A percentile compares a stretch with the other conserved stretches of the same genome.
phyloP scores from a whole-genome alignment of 176 grass and related monocot genomes.

The Miscanthus lutarioriparius region DNA sequence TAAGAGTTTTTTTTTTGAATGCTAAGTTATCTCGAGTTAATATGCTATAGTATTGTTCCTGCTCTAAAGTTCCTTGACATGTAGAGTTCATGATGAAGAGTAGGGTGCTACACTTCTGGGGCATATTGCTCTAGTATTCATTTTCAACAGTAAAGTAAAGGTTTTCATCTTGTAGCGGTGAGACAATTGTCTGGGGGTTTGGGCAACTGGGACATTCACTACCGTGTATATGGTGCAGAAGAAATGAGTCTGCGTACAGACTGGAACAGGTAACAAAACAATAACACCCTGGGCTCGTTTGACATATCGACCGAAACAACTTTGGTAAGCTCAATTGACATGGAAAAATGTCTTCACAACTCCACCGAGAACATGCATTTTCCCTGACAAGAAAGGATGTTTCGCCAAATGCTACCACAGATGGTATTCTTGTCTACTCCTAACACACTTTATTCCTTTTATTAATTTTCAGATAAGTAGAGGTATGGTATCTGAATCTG shows the following conservation, averaged over 20 bases:
- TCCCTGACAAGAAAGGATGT: neutral
- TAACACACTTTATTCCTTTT: conserved; percentile 14
- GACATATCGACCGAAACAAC: neutral
- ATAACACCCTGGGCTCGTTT: neutral
- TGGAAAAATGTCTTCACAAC: neutral
- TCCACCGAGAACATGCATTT: neutral
- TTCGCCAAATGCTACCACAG: neutral
- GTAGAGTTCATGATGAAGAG: too few relatives aligned
- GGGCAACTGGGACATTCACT: neutral
- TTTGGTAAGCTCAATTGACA: neutral
- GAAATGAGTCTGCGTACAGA: neutral
- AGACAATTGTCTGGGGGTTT: neutral
- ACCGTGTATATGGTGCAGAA: neutral
- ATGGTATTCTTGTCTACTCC: neutral
- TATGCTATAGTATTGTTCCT: neutral
- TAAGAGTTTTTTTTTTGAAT: too few relatives aligned
- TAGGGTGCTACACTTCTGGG: too few relatives aligned
- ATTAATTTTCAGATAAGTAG: neutral
- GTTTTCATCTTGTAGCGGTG: neutral
- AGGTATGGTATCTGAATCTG: conserved; percentile 18
- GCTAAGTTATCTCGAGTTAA: neutral
- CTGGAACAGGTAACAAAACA: neutral
- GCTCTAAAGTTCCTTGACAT: neutral
- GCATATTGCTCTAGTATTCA: neutral
- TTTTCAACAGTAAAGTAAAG: neutral